phyloP scores from a whole-genome alignment of 169 alveolate species.

The Plasmodium gonderi region DNA sequence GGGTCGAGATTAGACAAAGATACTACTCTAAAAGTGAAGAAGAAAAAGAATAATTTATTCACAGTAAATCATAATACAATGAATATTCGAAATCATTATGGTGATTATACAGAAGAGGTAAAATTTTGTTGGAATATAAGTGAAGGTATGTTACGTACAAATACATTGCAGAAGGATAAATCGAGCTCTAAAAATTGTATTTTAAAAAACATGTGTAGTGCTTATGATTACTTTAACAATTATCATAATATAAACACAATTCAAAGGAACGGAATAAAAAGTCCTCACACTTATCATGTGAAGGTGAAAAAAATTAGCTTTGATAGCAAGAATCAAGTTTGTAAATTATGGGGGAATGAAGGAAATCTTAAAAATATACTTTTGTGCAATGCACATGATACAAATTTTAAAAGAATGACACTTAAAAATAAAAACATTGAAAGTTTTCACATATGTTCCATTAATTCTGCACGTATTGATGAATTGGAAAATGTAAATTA shows the following conservation, averaged over 20 bases:
- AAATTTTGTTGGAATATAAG: not conserved
- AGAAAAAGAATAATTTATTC: not conserved
- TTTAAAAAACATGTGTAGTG: constrained; percentile 3
- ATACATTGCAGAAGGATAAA: not conserved
- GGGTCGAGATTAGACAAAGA: not conserved
- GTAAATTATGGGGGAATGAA: not conserved
- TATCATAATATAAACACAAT: not conserved
- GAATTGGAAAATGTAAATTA: constrained; percentile 3
- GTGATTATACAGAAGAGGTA: not conserved
- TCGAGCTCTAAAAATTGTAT: constrained; percentile 11
- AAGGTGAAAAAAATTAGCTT: constrained; percentile 51
- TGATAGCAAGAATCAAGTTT: not conserved
- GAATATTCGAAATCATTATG: not conserved
- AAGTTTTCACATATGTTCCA: constrained; percentile 67
- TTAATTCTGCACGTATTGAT: constrained; percentile 5
- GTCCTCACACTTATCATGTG: constrained; percentile 3
- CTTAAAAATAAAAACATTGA: constrained; percentile 62
- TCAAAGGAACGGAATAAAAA: not conserved
- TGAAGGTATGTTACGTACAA: not conserved
- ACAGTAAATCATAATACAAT: not conserved
- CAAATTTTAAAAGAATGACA: constrained; percentile 3
- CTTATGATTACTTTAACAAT: not conserved
- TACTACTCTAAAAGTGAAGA: not conserved
- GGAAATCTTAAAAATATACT: not conserved
- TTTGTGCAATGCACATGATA: not conserved